Evolutionary conservation across 2,329 filamentous ascomycete species (phyloP), one percentile per base, ranked within the genome.

Genomic region (Fusarium humuli): DNA sequence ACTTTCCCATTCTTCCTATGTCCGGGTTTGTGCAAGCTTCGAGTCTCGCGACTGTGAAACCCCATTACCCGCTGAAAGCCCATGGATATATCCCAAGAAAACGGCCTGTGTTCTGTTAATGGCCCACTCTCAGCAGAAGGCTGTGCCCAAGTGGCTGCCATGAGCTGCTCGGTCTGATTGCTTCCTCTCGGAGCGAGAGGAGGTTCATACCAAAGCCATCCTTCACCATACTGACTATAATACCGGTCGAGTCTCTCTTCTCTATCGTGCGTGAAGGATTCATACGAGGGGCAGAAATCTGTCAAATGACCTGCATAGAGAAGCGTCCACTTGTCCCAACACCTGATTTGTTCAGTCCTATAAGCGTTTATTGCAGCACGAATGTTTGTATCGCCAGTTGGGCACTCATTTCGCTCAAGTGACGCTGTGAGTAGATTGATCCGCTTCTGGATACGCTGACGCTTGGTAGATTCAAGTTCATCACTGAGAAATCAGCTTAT

Each of bases 191-290:
- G 69, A 10, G 72, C 65, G 22, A 76, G 50, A 1, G 73, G 73
- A 9, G 71, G 58, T 23, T 76, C 73, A 23, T 62, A 74, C 73
- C 73, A 76, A n/a, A 76, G 69, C 74, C 72, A 76, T 3, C 72
- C 73, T n/a, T 67, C 55, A 5, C 73, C 72, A n/a, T 76, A 47
- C 20, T 69, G 34, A 23, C 59, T 25, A 13, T 58, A 60, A 57
- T 76, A 76, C 12, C 62, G 59, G n/a, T 73, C 53, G 7, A 76
- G 63, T 22, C 74, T 73, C 46, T 74, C 61, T 6, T 70, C 50
- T 34, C 74, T 63, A 20, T 73, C 69, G 8, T 66, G 18, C 8
- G 72, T 73, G 37, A 75, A 76, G n/a, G 72, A 70, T n/a, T 75
- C 67, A 30, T 75, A 76, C 8, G 65, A 67, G 8, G 62, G 46